Evolutionary conservation across 768 basidiomycete genomes (phyloP).

Genomic region (Mycena alexandri): DNA sequence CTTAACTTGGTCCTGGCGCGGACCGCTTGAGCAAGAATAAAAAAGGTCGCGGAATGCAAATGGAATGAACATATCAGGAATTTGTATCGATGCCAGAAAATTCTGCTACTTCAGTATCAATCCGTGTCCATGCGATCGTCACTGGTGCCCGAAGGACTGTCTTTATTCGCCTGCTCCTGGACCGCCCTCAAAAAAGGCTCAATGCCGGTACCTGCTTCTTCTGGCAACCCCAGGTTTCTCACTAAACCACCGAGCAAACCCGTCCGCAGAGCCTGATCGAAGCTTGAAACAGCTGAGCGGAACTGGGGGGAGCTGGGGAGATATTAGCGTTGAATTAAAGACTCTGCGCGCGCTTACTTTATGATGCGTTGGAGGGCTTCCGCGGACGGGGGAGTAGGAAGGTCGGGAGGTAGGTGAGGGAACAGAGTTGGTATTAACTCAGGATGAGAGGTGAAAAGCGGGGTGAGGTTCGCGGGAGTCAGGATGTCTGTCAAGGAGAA

Average conservation of each 20-base stretch:
- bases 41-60: too few relatives aligned
- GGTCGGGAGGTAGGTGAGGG: slow-evolving; percentile 85
- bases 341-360: slow-evolving; percentile 50
- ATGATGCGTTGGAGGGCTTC: slow-evolving; percentile 83
- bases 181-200: slow-evolving; percentile 86
- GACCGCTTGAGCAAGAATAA: too few relatives aligned
- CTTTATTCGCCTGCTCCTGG: slow-evolving; percentile 76
- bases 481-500: slow-evolving; percentile 81
- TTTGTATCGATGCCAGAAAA: too few relatives aligned
- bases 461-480: slow-evolving; percentile 77
- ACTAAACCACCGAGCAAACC: slow-evolving; percentile 84
- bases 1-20: too few relatives aligned
- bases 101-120: slow-evolving; percentile 44
- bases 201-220: slow-evolving; percentile 84
- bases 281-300: slow-evolving; percentile 79
- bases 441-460: slow-evolving; percentile 79
- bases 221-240: slow-evolving; percentile 82
- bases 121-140: slow-evolving; percentile 87
- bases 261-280: slow-evolving; percentile 88
- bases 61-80: too few relatives aligned
- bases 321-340: slow-evolving; percentile 19
- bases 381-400: slow-evolving; percentile 75
- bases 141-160: slow-evolving; percentile 41
- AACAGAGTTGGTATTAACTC: slow-evolving; percentile 77
- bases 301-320: slow-evolving; percentile 79